Conservation (phyloP, 148 eudicot genomes). For the Mesembryanthemum crystallinum region DNA sequence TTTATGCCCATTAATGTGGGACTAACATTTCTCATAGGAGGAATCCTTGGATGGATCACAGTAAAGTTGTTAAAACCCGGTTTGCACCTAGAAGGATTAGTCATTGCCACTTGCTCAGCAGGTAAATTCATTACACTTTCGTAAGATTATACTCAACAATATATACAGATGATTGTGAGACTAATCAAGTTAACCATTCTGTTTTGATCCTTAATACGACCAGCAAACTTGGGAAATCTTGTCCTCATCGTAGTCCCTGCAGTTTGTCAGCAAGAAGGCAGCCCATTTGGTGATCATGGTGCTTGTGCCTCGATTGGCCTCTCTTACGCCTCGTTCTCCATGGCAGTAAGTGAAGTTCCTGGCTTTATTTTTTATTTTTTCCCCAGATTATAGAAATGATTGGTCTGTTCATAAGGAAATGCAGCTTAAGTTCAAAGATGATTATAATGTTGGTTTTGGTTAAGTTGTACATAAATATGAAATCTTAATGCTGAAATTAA, state of each 20-base stretch:
- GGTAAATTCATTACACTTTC: constrained; percentile 31
- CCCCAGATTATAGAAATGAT: neutral
- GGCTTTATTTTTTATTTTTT: too few species aligned
- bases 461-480: neutral
- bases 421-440: neutral
- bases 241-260: constrained; percentile 83
- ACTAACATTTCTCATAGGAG: constrained; percentile 74
- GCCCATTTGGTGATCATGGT: constrained; percentile 68
- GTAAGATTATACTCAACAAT: too few species aligned
- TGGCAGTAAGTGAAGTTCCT: constrained; percentile 60
- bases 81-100: constrained; percentile 61
- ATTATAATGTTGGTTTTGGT: neutral
- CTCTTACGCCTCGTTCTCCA: constrained; percentile 84
- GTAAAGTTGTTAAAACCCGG: constrained; percentile 66
- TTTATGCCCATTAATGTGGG: constrained; percentile 86
- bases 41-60: constrained; percentile 70
- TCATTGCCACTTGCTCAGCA: constrained; percentile 66
- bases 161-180: neutral
- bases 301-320: constrained; percentile 56
- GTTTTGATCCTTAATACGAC: neutral
- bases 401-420: neutral
- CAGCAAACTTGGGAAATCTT: constrained; percentile 85
- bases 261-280: constrained; percentile 62
- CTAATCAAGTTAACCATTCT: neutral
- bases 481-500: neutral